phyloP scores from a whole-genome alignment of 352 stramenopile species.

The Pythium plurisporium region DNA sequence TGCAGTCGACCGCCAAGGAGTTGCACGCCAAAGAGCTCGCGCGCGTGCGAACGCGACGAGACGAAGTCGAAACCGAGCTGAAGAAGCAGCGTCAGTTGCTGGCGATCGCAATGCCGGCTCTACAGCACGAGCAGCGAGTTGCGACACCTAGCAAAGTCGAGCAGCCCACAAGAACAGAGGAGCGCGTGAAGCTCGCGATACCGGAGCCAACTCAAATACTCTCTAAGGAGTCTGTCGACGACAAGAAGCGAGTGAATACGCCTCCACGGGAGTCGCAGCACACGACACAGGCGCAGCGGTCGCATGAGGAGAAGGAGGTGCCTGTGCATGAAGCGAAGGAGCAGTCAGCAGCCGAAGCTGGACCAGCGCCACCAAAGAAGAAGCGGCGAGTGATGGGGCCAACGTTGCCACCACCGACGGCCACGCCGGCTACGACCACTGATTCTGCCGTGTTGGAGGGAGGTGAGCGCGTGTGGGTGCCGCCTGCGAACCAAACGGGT shows the following conservation, averaged over 20 bases:
- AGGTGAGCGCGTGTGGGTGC: slow-evolving; percentile 75
- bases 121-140: slow-evolving; percentile 13
- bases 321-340: background rate
- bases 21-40: slow-evolving; percentile 36
- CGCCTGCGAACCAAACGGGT: slow-evolving; percentile 73
- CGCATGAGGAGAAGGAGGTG: background rate
- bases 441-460: slow-evolving; percentile 49
- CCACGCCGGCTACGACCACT: background rate
- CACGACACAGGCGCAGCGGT: background rate
- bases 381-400: slow-evolving; percentile 38
- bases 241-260: background rate
- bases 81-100: slow-evolving; percentile 46
- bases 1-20: slow-evolving; percentile 47
- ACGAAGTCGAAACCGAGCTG: slow-evolving; percentile 36
- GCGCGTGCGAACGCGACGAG: slow-evolving; percentile 20
- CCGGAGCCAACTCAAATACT: background rate
- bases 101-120: slow-evolving; percentile 45
- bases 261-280: background rate
- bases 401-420: slow-evolving; percentile 17
- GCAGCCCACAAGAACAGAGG: background rate
- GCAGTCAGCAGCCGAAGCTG: too few relatives aligned
- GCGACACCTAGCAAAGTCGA: background rate
- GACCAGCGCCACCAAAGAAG: too few relatives aligned
- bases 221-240: background rate
- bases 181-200: background rate